Conservation (phyloP, 163 green algal genomes). For the Scenedesmus sp. region DNA sequence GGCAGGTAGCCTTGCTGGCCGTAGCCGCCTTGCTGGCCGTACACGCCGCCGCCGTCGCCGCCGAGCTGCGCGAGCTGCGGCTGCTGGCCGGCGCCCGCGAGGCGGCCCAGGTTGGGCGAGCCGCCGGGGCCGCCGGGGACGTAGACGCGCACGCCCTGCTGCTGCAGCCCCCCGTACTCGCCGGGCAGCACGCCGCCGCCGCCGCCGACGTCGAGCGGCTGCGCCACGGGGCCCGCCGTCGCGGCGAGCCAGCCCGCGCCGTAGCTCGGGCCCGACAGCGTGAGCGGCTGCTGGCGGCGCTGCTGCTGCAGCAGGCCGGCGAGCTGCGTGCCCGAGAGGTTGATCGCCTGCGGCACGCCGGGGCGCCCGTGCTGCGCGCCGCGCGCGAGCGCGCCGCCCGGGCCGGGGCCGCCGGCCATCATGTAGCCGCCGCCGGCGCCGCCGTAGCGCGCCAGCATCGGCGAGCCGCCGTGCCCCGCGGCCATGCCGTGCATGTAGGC, state of each 20-base stretch:
- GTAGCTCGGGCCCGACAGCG: slow-evolving; percentile 4
- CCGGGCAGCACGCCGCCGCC: neutral
- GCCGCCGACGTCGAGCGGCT: neutral
- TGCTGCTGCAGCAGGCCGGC: slow-evolving; percentile 36
- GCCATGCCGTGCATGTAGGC: slow-evolving; percentile 19
- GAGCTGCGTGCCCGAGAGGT: slow-evolving; percentile 15
- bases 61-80: neutral
- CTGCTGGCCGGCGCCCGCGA: neutral
- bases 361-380: neutral
- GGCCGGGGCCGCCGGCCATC: neutral
- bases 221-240: neutral
- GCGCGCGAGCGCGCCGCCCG: no score
- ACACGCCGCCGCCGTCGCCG: no score
- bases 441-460: neutral
- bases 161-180: neutral
- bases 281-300: slow-evolving; percentile 21
- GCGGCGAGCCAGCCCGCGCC: slow-evolving; percentile 13
- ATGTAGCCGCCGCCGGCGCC: neutral
- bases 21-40: neutral
- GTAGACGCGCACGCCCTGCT: neutral
- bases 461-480: no score
- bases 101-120: no score
- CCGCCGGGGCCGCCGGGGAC: no score
- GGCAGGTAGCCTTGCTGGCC: neutral
- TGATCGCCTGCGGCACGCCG: slow-evolving; percentile 7